Conservation (phyloP, 768 basidiomycete genomes). For the Dioszegia crocea region DNA sequence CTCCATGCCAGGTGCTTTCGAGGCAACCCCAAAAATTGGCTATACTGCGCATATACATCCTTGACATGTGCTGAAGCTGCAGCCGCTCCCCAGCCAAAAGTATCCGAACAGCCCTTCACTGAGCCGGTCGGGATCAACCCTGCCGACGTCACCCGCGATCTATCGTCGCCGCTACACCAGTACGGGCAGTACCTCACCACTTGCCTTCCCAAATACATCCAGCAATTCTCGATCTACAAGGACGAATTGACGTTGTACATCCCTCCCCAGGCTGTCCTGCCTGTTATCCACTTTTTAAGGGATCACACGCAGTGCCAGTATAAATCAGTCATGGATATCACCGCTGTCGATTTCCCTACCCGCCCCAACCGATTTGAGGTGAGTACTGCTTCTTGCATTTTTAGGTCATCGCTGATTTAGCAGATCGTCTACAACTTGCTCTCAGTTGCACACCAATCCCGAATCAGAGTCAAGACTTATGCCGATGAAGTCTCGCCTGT, state of each 20-base stretch:
- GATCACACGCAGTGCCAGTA: conserved; percentile 95
- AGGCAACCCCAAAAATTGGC: too few species aligned
- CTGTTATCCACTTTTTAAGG: conserved; percentile 83
- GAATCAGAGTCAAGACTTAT: conserved; percentile 96
- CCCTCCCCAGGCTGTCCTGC: conserved; percentile 73
- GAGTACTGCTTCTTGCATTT: conserved; percentile 2
- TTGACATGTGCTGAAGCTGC: neutral
- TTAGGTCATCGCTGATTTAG: neutral
- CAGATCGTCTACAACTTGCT: conserved; percentile 87
- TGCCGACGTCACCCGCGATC: conserved; percentile 64
- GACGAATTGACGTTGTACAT: conserved; percentile 90
- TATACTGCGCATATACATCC: too few species aligned
- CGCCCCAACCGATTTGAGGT: conserved; percentile 84
- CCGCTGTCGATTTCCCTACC: conserved; percentile 92
- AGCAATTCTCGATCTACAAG: conserved; percentile 95
- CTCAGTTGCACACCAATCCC: conserved; percentile 68
- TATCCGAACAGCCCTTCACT: conserved; percentile 64
- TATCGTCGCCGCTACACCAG: conserved; percentile 74
- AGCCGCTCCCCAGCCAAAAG: conserved; percentile 19
- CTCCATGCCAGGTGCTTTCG: too few species aligned
- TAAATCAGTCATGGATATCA: conserved; percentile 87
- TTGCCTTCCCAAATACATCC: conserved; percentile 92
- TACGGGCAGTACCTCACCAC: conserved; percentile 91
- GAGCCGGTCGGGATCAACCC: conserved; percentile 89
- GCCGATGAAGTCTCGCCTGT: conserved; percentile 88